These are phyloP conservation scores for Chaetomium globosum DNA, from an alignment of 2,329 filamentous ascomycete genomes.

Conservation along the genomic window DNA sequence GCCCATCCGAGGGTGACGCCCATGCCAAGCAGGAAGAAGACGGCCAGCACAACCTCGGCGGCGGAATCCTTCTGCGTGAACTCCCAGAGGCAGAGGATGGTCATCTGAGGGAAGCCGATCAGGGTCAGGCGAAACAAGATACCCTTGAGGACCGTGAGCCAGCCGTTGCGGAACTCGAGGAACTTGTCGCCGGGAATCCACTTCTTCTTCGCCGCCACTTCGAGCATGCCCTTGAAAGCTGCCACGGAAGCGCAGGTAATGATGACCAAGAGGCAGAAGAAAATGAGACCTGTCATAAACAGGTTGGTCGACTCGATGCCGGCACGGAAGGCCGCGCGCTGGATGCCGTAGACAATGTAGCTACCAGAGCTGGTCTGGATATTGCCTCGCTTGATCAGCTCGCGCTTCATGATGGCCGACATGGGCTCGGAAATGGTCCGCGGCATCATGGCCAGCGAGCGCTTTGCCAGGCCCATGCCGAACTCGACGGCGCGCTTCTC, in stretches of 20 bases:
- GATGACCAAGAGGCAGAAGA: constrained; percentile 83
- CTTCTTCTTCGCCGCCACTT: constrained; percentile 71
- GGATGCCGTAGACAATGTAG: constrained; percentile 75
- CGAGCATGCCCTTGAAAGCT: constrained; percentile 79
- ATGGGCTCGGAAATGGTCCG: constrained; percentile 44
- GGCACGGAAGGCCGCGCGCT: constrained; percentile 84
- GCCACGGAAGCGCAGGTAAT: constrained; percentile 72
- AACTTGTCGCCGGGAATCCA: constrained; percentile 86
- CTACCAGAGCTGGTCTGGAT: constrained; percentile 57
- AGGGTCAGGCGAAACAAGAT: constrained; percentile 89
- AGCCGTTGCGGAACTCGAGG: constrained; percentile 89
- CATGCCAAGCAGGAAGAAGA: constrained; percentile 87
- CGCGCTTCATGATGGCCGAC: constrained; percentile 35
- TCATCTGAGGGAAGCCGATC: constrained; percentile 90
- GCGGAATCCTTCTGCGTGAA: constrained; percentile 83
- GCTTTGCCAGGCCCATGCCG: constrained; percentile 54
- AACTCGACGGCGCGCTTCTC: constrained; percentile 60
- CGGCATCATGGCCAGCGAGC: constrained; percentile 57
- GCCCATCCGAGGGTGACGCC: constrained; percentile 79
- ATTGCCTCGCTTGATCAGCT: constrained; percentile 57
- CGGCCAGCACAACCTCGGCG: constrained; percentile 81
- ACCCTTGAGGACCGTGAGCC: constrained; percentile 89
- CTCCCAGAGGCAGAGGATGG: constrained; percentile 90
- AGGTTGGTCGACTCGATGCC: constrained; percentile 88
- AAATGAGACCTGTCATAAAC: constrained; percentile 86